These are phyloP conservation scores for Neurospora sp. DNA, from an alignment of 2,329 filamentous ascomycete genomes.

Conservation along the genomic window DNA sequence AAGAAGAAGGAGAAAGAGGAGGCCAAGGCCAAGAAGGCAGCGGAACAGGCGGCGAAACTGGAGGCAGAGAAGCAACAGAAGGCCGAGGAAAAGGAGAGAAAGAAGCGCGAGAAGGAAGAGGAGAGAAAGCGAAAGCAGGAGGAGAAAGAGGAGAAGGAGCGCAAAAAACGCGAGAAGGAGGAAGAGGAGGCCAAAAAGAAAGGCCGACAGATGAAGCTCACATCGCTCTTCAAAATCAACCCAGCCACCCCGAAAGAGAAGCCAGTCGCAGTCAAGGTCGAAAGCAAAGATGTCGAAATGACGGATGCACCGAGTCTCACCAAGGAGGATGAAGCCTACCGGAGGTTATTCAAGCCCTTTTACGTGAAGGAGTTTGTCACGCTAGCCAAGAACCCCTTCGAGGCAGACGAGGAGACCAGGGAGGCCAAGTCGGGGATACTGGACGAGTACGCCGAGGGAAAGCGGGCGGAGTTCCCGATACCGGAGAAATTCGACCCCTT, in stretches of 20 bases:
- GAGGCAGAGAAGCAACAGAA: conserved; percentile 26
- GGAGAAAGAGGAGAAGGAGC: conserved; percentile 30
- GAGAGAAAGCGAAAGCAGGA: conserved; percentile 22
- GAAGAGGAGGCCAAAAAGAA: conserved; percentile 43
- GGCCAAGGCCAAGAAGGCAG: conserved; percentile 25
- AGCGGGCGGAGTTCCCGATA: conserved; percentile 35
- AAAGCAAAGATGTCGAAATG: conserved; percentile 12
- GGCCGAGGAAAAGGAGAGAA: conserved; percentile 27
- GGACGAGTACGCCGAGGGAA: conserved; percentile 40
- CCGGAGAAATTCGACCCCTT: conserved; percentile 33
- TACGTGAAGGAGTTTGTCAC: conserved; percentile 64
- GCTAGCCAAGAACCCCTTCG: conserved; percentile 52
- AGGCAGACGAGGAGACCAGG: conserved; percentile 48
- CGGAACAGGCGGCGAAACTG: conserved; percentile 15
- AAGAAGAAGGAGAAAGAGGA: conserved; percentile 29
- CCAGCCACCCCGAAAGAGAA: conserved; percentile 29
- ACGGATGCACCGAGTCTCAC: conserved; percentile 16
- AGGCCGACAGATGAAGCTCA: conserved; percentile 37
- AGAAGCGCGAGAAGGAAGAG: conserved; percentile 26
- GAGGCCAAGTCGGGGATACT: conserved; percentile 40
- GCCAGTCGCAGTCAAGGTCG: conserved; percentile 15
- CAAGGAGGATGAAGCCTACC: conserved; percentile 42
- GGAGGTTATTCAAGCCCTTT: conserved; percentile 71
- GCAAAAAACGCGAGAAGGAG: conserved; percentile 41
- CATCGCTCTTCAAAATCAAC: conserved; percentile 33